Base-by-base conservation (phyloP, 345 rosid species). In the Passiflora organensis region DNA sequence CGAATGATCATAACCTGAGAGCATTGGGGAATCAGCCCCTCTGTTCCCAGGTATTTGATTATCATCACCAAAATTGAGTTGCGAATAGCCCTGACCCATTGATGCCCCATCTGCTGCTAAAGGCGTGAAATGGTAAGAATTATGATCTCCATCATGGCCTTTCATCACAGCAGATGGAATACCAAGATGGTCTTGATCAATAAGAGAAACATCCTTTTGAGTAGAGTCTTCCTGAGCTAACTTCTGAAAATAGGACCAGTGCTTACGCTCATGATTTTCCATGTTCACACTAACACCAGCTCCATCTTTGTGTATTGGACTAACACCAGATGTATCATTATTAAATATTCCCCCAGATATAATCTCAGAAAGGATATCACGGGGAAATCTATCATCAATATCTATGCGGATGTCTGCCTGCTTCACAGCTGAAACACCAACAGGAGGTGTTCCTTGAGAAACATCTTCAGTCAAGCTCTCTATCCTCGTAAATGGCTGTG, bases 231-330 rank as follows among this genome's bases (percentile, higher is more conserved):
- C 87, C 24, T 76, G 82, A n/a, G 87, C 97, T 80, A 90, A 72
- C 69, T 85, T 81, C 67, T 75, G 94, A 76, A 87, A 87, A 67
- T 83, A 83, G 1, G 97, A 90, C 96, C 96, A 85, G 60, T 23
- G 85, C 72, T 83, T 87, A 43, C 81, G 94, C 41, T 90, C 89
- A 58, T 59, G 81, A 71, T 80, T 84, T 73, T 81, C 79, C 82
- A 87, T 63, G 70, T 82, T 77, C 65, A 87, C 65, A 62, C 89
- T 90, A 58, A 78, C 65, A 13, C 82, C 85, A 67, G 80, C 75
- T 76, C 86, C 84, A 69, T 82, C 84, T 43, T 69, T 74, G 63
- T 65, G 79, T 56, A 70, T 37, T 18, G 65, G 76, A 55, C 49
- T 48, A 63, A 57, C 56, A 69, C 61, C 73, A 28, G 81, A 60